Evolutionary conservation across 1,284 basidiomycete genomes (phyloP).

Genomic region (Melampsora americana): DNA sequence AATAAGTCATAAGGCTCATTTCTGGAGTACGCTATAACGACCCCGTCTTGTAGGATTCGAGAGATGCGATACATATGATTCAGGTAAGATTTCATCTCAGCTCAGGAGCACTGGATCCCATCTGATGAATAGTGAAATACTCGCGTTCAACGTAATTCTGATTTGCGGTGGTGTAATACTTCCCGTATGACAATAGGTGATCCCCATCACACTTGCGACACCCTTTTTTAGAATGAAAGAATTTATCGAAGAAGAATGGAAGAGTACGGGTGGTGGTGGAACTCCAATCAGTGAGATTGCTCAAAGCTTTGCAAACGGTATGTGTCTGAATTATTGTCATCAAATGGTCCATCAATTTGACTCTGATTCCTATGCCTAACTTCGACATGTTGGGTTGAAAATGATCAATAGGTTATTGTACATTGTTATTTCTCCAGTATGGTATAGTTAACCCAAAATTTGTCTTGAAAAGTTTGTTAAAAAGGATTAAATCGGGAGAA

Average conservation of each 20-base stretch:
- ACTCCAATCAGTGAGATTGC: constrained; percentile 35
- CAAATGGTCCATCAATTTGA: not conserved
- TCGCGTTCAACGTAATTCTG: too few species aligned
- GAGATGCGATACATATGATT: constrained; percentile 45
- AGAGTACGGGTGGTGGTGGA: constrained; percentile 13
- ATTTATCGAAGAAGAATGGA: constrained; percentile 43
- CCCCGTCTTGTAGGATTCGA: constrained; percentile 17
- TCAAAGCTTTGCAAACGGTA: constrained; percentile 35
- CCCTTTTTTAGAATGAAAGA: constrained; percentile 21
- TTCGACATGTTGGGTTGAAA: not conserved
- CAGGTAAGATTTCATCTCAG: constrained; percentile 13
- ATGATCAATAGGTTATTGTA: constrained; percentile 32
- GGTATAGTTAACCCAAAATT: constrained; percentile 28
- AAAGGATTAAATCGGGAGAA: not conserved
- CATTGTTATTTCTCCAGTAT: constrained; percentile 39
- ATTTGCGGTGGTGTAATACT: too few species aligned
- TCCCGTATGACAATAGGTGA: constrained; percentile 2
- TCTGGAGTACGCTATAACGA: not conserved
- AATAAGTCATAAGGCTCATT: not conserved
- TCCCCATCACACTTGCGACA: constrained; percentile 40
- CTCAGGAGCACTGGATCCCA: too few species aligned
- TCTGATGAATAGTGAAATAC: too few species aligned
- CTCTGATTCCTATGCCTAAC: not conserved
- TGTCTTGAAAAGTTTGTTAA: constrained; percentile 11
- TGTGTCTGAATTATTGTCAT: not conserved